phyloP scores from a whole-genome alignment of 768 basidiomycete genomes.

The Jaapia argillacea region DNA sequence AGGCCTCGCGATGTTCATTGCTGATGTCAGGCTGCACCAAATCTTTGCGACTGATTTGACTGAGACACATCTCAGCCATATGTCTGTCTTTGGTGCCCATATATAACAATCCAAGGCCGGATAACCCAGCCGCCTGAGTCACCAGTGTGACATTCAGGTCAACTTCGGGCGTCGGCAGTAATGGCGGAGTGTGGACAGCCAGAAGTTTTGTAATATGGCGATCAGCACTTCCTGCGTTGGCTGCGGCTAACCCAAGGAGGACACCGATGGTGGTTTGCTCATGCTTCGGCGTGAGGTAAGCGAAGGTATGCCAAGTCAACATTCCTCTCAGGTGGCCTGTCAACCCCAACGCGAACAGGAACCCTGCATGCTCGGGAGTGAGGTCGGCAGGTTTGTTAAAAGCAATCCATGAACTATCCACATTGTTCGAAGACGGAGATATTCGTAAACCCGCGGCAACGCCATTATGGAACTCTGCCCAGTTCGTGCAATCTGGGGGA shows the following conservation, averaged over 20 bases:
- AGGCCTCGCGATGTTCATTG: conserved; percentile 86
- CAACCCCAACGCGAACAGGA: conserved; percentile 85
- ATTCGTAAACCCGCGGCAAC: conserved; percentile 88
- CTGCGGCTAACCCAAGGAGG: conserved; percentile 86
- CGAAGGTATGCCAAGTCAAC: conserved; percentile 92
- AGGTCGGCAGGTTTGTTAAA: conserved; percentile 91
- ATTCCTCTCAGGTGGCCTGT: conserved; percentile 86
- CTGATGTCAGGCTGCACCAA: conserved; percentile 76
- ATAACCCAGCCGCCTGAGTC: conserved; percentile 82
- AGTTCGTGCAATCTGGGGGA: conserved; percentile 58
- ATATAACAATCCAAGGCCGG: conserved; percentile 85
- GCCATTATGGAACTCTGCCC: conserved; percentile 99
- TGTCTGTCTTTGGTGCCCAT: conserved; percentile 79
- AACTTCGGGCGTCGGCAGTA: conserved; percentile 78
- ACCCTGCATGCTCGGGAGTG: conserved; percentile 93
- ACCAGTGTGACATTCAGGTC: conserved; percentile 87
- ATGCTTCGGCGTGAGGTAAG: conserved; percentile 92
- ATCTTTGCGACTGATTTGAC: conserved; percentile 71
- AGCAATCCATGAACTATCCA: conserved; percentile 93
- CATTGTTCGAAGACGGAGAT: conserved; percentile 56
- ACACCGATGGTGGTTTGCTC: conserved; percentile 92
- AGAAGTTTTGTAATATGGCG: conserved; percentile 84
- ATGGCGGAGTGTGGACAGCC: conserved; percentile 87
- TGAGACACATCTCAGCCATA: conserved; percentile 88
- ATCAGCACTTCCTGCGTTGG: conserved; percentile 79